These are phyloP conservation scores for Ilyonectria sp. DNA, from an alignment of 2,329 filamentous ascomycete species.

Conservation along the genomic window DNA sequence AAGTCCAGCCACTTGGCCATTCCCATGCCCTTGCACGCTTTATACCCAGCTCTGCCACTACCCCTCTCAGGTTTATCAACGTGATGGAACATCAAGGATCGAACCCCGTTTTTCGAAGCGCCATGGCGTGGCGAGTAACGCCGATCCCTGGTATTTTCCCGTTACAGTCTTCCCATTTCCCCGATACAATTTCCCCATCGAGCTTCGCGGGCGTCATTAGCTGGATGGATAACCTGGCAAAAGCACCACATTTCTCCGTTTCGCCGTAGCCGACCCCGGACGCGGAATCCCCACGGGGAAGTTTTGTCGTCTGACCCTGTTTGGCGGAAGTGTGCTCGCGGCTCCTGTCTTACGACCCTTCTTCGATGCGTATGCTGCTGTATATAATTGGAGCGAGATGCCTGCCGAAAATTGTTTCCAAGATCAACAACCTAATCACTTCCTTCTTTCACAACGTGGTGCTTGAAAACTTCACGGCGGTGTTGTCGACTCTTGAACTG, in stretches of 20 bases:
- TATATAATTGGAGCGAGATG: slow-evolving; percentile 34
- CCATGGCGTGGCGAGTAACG: slow-evolving; percentile 13
- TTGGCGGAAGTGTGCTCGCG: not conserved
- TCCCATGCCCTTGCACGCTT: slow-evolving; percentile 11
- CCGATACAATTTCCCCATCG: slow-evolving; percentile 23
- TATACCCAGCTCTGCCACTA: slow-evolving; percentile 15
- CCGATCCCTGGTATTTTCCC: slow-evolving; percentile 14
- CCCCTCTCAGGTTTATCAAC: not conserved
- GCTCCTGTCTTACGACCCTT: not conserved
- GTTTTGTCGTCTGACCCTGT: slow-evolving; percentile 20
- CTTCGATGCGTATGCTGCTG: not conserved
- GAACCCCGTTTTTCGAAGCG: not conserved
- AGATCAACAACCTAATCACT: not conserved
- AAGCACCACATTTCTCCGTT: slow-evolving; percentile 32
- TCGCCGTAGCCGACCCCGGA: slow-evolving; percentile 23
- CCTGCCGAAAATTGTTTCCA: not conserved
- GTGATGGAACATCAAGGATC: not conserved
- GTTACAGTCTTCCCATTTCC: slow-evolving; percentile 6
- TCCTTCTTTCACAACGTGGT: not conserved
- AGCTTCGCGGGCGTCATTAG: not conserved
- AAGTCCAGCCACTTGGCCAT: not conserved
- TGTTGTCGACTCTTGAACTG: not conserved
- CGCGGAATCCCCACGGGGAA: slow-evolving; percentile 39
- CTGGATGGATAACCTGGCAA: not conserved
- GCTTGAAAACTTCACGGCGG: not conserved